Base-by-base conservation (phyloP, 1,139 yeast genomes). In the Debaryomyces fabryi region DNA sequence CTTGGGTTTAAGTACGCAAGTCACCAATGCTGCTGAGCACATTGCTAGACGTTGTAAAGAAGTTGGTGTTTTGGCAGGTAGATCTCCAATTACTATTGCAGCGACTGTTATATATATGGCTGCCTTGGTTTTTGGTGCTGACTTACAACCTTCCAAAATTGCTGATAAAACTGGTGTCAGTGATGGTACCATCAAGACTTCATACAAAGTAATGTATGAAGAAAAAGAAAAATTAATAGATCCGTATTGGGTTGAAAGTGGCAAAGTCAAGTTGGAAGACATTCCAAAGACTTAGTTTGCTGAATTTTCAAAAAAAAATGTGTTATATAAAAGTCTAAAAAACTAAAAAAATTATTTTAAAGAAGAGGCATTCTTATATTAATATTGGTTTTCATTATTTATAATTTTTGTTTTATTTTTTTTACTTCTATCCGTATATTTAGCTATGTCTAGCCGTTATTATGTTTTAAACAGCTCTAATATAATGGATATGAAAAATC, bases 101-200 rank as follows among this genome's bases (percentile, higher is more conserved):
- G 98, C 98, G 6, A 96, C 98, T 0, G 96, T 96, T 3, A 93
- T 93, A 46, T 93, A 92, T 69, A 86, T 93, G 88, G 91, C 97
- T 4, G 88, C 95, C 5, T 74, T 88, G 13, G 73, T 93, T 21
- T 92, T 92, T 67, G 89, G 89, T 34, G 85, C 79, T 4, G 86
- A 83, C 45, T 63, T 76, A 46, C 74, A 88, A 7, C 95, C 97
- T 1, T 73, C 88, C 2, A 87, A 83, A 62, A 92, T 93, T 50
- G 89, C 96, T 7, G 97, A 91, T 58, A 89, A 88, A 59, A 84
- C 97, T n/a, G 99, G 97, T 55, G 99, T 93, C 18, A 88, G 96
- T 62, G 99, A 93, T 64, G 98, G 98, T 57, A 93, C 99, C 1
- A 93, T 93, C 59, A 90, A 93, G 67, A 90, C 97, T 2, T 86